These are phyloP conservation scores for Alternaria tenuissima DNA, from an alignment of 2,329 filamentous ascomycete genomes.

Conservation along the genomic window DNA sequence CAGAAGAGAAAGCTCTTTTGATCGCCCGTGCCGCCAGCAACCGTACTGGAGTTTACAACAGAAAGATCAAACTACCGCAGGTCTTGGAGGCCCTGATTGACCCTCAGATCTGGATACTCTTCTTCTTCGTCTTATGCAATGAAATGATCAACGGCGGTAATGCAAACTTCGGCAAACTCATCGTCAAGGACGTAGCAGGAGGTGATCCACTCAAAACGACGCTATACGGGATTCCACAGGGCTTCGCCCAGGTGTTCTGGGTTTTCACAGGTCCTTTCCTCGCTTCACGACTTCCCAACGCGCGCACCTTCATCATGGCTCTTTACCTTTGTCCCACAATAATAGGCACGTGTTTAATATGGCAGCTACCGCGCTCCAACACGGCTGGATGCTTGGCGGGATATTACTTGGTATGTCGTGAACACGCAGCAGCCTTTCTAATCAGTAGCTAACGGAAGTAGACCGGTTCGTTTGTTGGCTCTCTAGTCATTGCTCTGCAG, in stretches of 20 bases:
- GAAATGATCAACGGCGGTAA: constrained; percentile 63
- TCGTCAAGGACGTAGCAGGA: constrained; percentile 60
- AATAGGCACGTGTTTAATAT: constrained; percentile 59
- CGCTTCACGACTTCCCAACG: constrained; percentile 61
- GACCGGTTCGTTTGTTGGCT: constrained; percentile 58
- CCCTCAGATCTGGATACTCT: constrained; percentile 57
- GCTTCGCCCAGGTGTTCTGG: constrained; percentile 63
- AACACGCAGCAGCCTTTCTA: background rate
- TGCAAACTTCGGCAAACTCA: constrained; percentile 64
- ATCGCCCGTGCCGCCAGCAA: constrained; percentile 51
- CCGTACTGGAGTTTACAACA: constrained; percentile 56
- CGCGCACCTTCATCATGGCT: constrained; percentile 62
- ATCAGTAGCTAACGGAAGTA: constrained; percentile 12
- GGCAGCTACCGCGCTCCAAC: constrained; percentile 57
- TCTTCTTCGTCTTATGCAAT: constrained; percentile 60
- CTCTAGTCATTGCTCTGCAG: constrained; percentile 63
- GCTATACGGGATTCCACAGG: constrained; percentile 63
- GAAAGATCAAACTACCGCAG: constrained; percentile 58
- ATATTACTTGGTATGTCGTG: constrained; percentile 57
- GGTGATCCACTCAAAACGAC: constrained; percentile 57
- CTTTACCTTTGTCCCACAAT: constrained; percentile 62
- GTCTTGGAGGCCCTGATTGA: constrained; percentile 59
- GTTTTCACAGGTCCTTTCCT: constrained; percentile 63
- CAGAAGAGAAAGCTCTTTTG: constrained; percentile 56
- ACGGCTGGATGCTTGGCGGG: constrained; percentile 60